Conservation (phyloP, 345 rosid species). For the Pugionium cornutum region DNA sequence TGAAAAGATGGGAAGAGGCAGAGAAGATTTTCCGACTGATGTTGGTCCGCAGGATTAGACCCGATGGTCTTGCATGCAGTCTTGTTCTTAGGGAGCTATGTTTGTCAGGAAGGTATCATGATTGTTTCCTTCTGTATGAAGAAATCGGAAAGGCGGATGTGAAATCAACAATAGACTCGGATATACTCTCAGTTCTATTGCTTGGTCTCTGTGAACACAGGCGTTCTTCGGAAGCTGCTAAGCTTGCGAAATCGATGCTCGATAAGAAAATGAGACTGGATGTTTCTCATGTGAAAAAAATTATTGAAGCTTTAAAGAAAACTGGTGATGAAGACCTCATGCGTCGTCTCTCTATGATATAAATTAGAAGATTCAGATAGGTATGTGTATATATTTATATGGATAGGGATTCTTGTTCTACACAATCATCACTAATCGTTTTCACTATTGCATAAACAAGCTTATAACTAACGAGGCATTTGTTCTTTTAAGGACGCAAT, state of each 20-base stretch:
- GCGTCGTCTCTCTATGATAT: conserved; percentile 36
- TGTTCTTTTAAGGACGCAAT: conserved; percentile 19
- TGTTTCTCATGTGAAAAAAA: conserved; percentile 43
- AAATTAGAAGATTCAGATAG: not conserved
- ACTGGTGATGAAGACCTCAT: conserved; percentile 50
- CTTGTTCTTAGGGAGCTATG: conserved; percentile 64
- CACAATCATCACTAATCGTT: conserved; percentile 14
- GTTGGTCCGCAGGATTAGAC: conserved; percentile 55
- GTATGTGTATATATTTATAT: not conserved
- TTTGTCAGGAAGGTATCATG: conserved; percentile 50
- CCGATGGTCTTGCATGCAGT: conserved; percentile 70
- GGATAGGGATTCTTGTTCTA: conserved; percentile 17
- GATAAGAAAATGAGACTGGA: conserved; percentile 49
- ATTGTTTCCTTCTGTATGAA: conserved; percentile 53
- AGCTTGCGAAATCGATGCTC: conserved; percentile 56
- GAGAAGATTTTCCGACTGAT: conserved; percentile 55
- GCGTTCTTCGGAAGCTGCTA: conserved; percentile 58
- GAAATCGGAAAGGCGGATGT: conserved; percentile 55
- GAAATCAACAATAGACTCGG: conserved; percentile 57
- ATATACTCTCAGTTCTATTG: conserved; percentile 57
- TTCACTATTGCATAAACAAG: not conserved
- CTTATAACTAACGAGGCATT: not conserved
- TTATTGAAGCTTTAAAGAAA: conserved; percentile 44
- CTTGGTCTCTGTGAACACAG: conserved; percentile 51
- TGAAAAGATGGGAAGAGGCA: conserved; percentile 56